A percentile compares a stretch with the other conserved stretches of the same genome.
These are phyloP conservation scores for Tolypocladium nubicola DNA, from an alignment of 2,329 filamentous ascomycete species.

Conservation along the genomic window DNA sequence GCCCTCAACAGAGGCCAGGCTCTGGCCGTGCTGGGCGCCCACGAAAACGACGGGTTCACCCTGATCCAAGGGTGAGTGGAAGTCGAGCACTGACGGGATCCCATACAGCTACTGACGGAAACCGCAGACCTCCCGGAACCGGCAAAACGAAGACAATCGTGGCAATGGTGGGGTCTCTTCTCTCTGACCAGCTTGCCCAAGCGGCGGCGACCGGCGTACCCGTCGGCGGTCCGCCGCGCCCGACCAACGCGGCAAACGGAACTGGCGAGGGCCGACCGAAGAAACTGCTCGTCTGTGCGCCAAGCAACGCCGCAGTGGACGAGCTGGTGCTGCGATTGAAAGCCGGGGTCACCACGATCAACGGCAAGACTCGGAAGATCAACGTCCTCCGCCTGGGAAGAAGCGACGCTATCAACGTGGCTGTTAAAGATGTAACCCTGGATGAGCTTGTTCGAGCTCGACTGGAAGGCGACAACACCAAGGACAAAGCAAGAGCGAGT, in stretches of 20 bases:
- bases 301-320: constrained; percentile 95
- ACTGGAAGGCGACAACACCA: constrained; percentile 50
- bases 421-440: constrained; percentile 82
- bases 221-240: constrained; percentile 18
- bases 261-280: constrained; percentile 38
- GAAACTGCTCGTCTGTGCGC: constrained; percentile 93
- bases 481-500: constrained; percentile 43
- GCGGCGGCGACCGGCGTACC: constrained; percentile 19
- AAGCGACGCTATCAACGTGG: constrained; percentile 83
- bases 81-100: too few species aligned
- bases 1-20: constrained; percentile 81
- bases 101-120: constrained; percentile 16
- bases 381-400: constrained; percentile 84
- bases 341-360: constrained; percentile 67
- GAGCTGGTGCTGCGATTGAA: constrained; percentile 91
- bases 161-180: constrained; percentile 82
- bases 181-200: constrained; percentile 25
- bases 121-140: constrained; percentile 70
- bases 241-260: constrained; percentile 9
- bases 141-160: constrained; percentile 98
- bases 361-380: constrained; percentile 63
- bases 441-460: constrained; percentile 79
- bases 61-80: constrained; percentile 72
- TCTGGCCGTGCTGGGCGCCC: constrained; percentile 79
- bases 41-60: constrained; percentile 95